phyloP scores from a whole-genome alignment of 352 stramenopile species.

The Pythium myriotylum region DNA sequence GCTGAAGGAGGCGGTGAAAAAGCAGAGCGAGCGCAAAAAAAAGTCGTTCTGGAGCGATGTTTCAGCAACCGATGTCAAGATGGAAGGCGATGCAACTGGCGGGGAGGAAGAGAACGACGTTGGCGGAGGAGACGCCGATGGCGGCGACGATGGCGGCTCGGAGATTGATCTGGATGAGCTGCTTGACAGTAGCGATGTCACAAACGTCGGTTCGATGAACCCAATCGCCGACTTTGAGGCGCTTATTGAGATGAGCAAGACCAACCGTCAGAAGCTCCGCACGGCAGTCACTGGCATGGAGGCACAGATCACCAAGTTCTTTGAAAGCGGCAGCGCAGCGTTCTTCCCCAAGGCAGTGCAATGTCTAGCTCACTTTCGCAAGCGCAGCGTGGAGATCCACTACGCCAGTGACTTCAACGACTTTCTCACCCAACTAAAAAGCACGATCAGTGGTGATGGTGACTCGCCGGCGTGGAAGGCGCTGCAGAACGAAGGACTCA shows the following conservation, averaged over 20 bases:
- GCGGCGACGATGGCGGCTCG: conserved; percentile 44
- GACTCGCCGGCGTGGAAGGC: conserved; percentile 52
- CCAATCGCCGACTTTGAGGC: conserved; percentile 82
- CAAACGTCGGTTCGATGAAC: conserved; percentile 81
- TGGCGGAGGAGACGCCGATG: conserved; percentile 28
- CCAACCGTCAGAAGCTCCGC: conserved; percentile 37
- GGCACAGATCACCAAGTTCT: conserved; percentile 63
- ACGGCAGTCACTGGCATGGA: conserved; percentile 72
- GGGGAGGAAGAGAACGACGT: conserved; percentile 16
- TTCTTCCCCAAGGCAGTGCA: conserved; percentile 74
- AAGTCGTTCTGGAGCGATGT: conserved; percentile 84
- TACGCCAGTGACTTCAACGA: conserved; percentile 78
- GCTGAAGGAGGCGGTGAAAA: conserved; percentile 75
- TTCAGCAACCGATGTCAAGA: conserved; percentile 37
- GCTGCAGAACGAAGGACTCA: conserved; percentile 60
- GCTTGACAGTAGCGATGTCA: conserved; percentile 64
- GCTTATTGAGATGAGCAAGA: conserved; percentile 60
- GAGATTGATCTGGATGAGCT: conserved; percentile 80
- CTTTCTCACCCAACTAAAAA: conserved; percentile 65
- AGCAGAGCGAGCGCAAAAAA: conserved; percentile 66
- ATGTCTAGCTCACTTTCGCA: conserved; percentile 71
- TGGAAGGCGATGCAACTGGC: conserved; percentile 32
- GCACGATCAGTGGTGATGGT: conserved; percentile 31
- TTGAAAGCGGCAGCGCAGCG: conserved; percentile 43
- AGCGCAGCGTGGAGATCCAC: conserved; percentile 68